Conservation (phyloP, 1,284 basidiomycete species). For the Leccinum insigne region DNA sequence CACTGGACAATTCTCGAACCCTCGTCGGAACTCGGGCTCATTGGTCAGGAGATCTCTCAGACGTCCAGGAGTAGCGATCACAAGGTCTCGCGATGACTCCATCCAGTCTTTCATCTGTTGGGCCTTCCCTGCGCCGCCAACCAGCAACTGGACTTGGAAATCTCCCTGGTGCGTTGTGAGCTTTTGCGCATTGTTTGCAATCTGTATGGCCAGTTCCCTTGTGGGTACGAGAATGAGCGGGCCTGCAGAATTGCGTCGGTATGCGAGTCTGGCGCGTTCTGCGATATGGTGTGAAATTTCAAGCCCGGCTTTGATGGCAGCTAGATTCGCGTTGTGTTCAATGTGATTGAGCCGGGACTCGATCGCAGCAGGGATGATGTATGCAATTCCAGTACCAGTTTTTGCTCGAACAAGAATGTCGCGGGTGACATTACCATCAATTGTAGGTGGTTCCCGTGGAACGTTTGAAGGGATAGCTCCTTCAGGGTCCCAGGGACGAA, state of each 20-base stretch:
- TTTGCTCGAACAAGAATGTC: slow-evolving; percentile 85
- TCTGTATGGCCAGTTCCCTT: slow-evolving; percentile 93
- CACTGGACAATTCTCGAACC: slow-evolving; percentile 57
- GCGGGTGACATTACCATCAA: slow-evolving; percentile 38
- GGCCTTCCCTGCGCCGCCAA: slow-evolving; percentile 76
- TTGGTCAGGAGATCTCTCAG: slow-evolving; percentile 77
- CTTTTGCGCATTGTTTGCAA: slow-evolving; percentile 82
- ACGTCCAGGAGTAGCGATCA: slow-evolving; percentile 94
- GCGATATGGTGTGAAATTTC: slow-evolving; percentile 34
- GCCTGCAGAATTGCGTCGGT: slow-evolving; percentile 58
- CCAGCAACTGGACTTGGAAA: slow-evolving; percentile 76
- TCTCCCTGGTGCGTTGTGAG: slow-evolving; percentile 65
- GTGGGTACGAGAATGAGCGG: slow-evolving; percentile 92
- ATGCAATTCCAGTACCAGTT: slow-evolving; percentile 93
- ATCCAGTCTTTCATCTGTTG: slow-evolving; percentile 71
- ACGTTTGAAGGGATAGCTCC: slow-evolving; percentile 7
- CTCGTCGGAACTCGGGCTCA: slow-evolving; percentile 56
- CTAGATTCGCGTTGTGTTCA: slow-evolving; percentile 40
- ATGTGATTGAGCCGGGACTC: slow-evolving; percentile 68
- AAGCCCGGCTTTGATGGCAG: slow-evolving; percentile 42
- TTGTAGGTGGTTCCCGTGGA: slow-evolving; percentile 23
- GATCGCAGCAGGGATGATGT: slow-evolving; percentile 88
- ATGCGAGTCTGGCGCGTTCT: slow-evolving; percentile 35
- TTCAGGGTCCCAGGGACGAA: slow-evolving; percentile 44
- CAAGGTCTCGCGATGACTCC: slow-evolving; percentile 73